A percentile compares a stretch with the other conserved stretches of the same genome.
Conservation (phyloP, 176 grass and related monocot species). For the bread wheat (Triticum aestivum) region DNA sequence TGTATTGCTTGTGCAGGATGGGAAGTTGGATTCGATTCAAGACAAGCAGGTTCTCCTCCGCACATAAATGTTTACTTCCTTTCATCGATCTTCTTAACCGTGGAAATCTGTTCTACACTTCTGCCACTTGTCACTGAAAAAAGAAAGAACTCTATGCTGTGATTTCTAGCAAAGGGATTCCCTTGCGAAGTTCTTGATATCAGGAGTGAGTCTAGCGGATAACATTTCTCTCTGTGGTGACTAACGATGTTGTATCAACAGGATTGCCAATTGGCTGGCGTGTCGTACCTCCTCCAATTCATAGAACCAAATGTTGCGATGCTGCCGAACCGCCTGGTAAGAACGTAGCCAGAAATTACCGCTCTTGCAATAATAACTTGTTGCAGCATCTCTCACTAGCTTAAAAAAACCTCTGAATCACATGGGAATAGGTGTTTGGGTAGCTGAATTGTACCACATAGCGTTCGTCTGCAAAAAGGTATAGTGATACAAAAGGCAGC, state of each 20-base stretch:
- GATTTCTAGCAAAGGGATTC: not conserved
- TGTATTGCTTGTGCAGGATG: slow-evolving; percentile 43
- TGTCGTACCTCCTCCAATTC: slow-evolving; percentile 68
- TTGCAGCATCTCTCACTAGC: not conserved
- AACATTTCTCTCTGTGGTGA: not conserved
- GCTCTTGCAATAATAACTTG: not conserved
- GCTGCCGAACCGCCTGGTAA: slow-evolving; percentile 51
- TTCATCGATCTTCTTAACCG: not conserved
- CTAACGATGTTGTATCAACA: slow-evolving; percentile 45
- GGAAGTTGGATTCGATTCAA: slow-evolving; percentile 68
- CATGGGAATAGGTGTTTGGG: not conserved
- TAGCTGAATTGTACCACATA: not conserved
- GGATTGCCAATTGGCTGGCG: slow-evolving; percentile 56
- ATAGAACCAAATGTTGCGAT: slow-evolving; percentile 45
- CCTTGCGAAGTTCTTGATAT: not conserved
- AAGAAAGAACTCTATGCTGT: not conserved
- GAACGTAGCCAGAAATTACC: not conserved
- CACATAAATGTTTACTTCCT: not conserved
- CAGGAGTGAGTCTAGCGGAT: too few species aligned
- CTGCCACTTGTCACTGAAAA: too few species aligned
- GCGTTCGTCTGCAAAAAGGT: too few species aligned
- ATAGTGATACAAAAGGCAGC: not conserved
- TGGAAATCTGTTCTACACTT: too few species aligned
- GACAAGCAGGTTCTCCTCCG: slow-evolving; percentile 51
- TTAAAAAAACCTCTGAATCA: not conserved